These are phyloP conservation scores for Fraxinus paxiana DNA, from an alignment of 305 asterid genomes.

Conservation along the genomic window DNA sequence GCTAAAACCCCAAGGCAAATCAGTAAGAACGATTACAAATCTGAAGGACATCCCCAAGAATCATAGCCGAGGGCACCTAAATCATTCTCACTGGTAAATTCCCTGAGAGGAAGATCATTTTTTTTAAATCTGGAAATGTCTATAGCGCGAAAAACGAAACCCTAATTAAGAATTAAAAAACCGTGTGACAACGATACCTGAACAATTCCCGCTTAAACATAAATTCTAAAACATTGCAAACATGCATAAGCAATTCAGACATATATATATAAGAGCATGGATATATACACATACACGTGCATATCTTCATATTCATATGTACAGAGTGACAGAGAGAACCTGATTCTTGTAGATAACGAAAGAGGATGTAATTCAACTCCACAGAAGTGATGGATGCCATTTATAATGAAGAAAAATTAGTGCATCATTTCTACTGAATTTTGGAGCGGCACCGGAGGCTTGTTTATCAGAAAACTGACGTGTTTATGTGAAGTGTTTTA, in stretches of 20 bases:
- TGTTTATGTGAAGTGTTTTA: background rate
- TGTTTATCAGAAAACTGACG: background rate
- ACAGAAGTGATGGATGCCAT: constrained; percentile 40
- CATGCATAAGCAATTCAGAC: background rate
- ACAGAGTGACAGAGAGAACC: constrained; percentile 22
- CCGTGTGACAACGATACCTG: background rate
- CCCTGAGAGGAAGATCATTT: background rate
- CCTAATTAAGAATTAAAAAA: constrained; percentile 3
- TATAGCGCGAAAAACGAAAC: background rate
- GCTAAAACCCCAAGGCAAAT: background rate
- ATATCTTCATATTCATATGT: background rate
- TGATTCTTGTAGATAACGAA: constrained; percentile 48
- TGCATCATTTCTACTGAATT: background rate
- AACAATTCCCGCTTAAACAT: background rate
- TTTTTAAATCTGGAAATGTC: background rate
- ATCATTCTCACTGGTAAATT: background rate
- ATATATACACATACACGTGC: background rate
- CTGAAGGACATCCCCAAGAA: background rate
- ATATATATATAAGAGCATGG: background rate
- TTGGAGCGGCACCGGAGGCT: constrained; percentile 2
- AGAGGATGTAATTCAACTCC: constrained; percentile 39
- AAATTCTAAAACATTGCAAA: background rate
- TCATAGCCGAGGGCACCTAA: background rate
- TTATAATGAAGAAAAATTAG: background rate
- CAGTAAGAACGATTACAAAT: background rate